Evolutionary conservation across 2,329 filamentous ascomycete species (phyloP).

Genomic region (Penicillium sp.): DNA sequence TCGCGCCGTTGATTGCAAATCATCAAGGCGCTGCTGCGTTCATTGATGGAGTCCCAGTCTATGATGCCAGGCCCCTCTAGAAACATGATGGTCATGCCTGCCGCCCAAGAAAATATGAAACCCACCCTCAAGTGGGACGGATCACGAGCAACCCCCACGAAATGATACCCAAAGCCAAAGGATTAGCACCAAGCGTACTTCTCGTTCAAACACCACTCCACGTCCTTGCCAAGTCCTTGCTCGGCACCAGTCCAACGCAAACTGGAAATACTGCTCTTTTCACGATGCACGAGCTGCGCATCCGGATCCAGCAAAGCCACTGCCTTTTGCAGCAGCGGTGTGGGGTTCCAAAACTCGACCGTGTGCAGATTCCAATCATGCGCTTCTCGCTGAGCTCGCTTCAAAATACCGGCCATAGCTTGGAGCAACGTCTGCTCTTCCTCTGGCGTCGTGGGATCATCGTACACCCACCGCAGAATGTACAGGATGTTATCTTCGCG

Average conservation of each 20-base stretch:
- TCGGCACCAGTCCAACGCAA: conserved; percentile 47
- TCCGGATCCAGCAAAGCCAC: conserved; percentile 39
- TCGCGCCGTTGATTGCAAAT: conserved; percentile 29
- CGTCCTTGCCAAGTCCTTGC: conserved; percentile 36
- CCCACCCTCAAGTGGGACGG: not conserved
- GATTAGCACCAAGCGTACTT: conserved; percentile 51
- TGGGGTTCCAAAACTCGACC: conserved; percentile 83
- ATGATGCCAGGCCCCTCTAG: conserved; percentile 19
- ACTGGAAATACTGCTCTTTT: conserved; percentile 48
- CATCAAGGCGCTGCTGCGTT: conserved; percentile 2
- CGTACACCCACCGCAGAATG: conserved; percentile 44
- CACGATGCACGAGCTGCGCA: conserved; percentile 43
- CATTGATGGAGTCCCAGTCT: conserved; percentile 12
- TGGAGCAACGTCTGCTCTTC: conserved; percentile 52
- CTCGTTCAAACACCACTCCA: conserved; percentile 50
- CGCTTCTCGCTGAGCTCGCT: conserved; percentile 68
- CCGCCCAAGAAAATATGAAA: conserved; percentile 15
- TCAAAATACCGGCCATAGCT: conserved; percentile 62
- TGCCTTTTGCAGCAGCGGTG: conserved; percentile 49
- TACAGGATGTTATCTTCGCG: conserved; percentile 41
- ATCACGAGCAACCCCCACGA: conserved; percentile 1
- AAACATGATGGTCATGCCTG: conserved; percentile 14
- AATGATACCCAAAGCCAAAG: not conserved
- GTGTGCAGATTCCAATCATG: conserved; percentile 66
- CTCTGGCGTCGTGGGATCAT: conserved; percentile 36